Evolutionary conservation across 768 basidiomycete genomes (phyloP).

Genomic region (Hortiboletus flavorubellus): DNA sequence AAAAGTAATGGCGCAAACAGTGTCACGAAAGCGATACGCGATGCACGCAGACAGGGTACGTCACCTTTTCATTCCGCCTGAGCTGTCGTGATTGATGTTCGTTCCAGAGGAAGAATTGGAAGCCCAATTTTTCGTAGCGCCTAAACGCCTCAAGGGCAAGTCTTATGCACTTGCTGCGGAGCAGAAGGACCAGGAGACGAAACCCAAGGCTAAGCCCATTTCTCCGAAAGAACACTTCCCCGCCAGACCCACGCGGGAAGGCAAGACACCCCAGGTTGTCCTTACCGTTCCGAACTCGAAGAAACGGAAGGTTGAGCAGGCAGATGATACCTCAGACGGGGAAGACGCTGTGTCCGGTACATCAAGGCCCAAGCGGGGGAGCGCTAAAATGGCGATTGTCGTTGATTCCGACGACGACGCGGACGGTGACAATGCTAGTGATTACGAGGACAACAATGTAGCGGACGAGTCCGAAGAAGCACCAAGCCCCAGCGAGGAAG

Average conservation of each 20-base stretch:
- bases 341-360: constrained; percentile 38
- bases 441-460: constrained; percentile 30
- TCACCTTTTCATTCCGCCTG: not conserved
- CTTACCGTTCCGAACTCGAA: constrained; percentile 35
- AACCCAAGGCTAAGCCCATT: constrained; percentile 13
- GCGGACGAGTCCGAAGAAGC: constrained; percentile 41
- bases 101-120: constrained; percentile 50
- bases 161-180: constrained; percentile 62
- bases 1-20: constrained; percentile 58
- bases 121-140: constrained; percentile 39
- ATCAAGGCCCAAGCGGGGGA: constrained; percentile 37
- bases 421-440: constrained; percentile 25
- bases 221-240: constrained; percentile 22
- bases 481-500: constrained; percentile 23
- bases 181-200: constrained; percentile 24
- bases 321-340: constrained; percentile 21
- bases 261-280: constrained; percentile 55
- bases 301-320: constrained; percentile 16
- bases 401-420: constrained; percentile 55
- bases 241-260: constrained; percentile 35
- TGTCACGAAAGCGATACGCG: constrained; percentile 63
- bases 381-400: constrained; percentile 37
- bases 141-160: constrained; percentile 76
- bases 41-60: constrained; percentile 59
- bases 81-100: not conserved